Conservation (phyloP, 495 filamentous ascomycete species). For the Talaromyces ruber region DNA sequence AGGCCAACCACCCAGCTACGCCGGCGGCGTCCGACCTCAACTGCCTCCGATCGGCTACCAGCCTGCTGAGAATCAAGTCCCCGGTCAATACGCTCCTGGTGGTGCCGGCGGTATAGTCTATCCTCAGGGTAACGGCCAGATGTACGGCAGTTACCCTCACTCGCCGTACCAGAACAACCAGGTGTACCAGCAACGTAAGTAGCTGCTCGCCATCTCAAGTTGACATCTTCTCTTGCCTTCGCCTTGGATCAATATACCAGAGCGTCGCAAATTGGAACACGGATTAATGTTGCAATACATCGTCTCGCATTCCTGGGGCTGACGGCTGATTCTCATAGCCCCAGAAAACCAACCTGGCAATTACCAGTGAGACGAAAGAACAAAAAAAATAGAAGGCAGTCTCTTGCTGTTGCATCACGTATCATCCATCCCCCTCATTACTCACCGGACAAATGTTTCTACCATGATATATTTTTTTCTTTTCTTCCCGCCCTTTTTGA, state of each 20-base stretch:
- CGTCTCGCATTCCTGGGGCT: conserved; percentile 10
- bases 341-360: conserved; percentile 11
- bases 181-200: conserved; percentile 73
- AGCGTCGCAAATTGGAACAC: conserved; percentile 7
- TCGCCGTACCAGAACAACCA: conserved; percentile 66
- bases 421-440: neutral
- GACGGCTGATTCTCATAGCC: conserved; percentile 11
- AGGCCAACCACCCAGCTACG: conserved; percentile 47
- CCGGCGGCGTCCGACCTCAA: conserved; percentile 53
- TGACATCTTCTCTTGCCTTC: conserved; percentile 1
- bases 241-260: conserved; percentile 5
- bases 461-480: neutral
- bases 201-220: conserved; percentile 9
- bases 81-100: conserved; percentile 60
- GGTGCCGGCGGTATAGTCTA: conserved; percentile 42
- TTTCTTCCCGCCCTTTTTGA: neutral
- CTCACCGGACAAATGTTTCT: neutral
- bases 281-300: conserved; percentile 4
- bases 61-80: conserved; percentile 51
- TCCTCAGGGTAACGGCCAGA: conserved; percentile 54
- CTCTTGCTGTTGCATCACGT: neutral
- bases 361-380: conserved; percentile 4
- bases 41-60: conserved; percentile 84
- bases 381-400: neutral
- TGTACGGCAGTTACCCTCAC: conserved; percentile 66